A percentile compares a stretch with the other conserved stretches of the same genome.
Conservation (phyloP, 1,139 yeast species). For the Geotrichum macrosporum region DNA sequence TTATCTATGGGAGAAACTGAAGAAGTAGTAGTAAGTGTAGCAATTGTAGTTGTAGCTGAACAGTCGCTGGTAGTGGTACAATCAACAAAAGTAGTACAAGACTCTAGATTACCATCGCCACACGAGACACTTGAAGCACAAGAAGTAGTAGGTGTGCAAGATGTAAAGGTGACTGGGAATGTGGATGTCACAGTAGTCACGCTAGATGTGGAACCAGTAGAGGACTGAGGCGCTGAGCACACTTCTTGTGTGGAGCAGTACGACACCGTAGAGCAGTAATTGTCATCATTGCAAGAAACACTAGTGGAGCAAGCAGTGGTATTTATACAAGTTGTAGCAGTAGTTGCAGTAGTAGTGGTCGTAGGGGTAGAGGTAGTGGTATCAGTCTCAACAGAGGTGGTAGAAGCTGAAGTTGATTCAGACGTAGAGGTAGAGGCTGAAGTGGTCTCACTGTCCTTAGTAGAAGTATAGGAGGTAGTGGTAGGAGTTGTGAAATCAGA, state of each 20-base stretch:
- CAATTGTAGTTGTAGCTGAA: too few relatives aligned
- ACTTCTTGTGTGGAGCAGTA: slow-evolving; percentile 5
- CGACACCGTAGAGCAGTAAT: not conserved
- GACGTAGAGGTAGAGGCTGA: too few relatives aligned
- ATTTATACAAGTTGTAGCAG: too few relatives aligned
- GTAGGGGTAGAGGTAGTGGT: too few relatives aligned
- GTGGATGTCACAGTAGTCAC: slow-evolving; percentile 27
- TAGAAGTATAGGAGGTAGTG: too few relatives aligned
- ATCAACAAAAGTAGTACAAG: not conserved
- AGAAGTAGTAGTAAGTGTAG: not conserved
- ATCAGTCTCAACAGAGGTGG: too few relatives aligned
- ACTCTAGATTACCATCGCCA: not conserved
- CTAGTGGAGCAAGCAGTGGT: slow-evolving; percentile 38
- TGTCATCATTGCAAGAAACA: slow-evolving; percentile 29
- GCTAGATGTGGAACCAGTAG: not conserved
- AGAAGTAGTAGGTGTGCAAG: slow-evolving; percentile 19
- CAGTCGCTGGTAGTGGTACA: not conserved
- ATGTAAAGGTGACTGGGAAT: slow-evolving; percentile 24
- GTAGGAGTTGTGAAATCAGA: too few relatives aligned
- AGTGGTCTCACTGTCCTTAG: too few relatives aligned
- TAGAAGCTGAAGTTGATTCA: too few relatives aligned
- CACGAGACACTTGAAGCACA: slow-evolving; percentile 7
- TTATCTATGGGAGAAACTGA: not conserved
- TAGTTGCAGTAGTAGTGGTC: too few relatives aligned
- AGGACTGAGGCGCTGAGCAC: slow-evolving; percentile 11